Evolutionary conservation across 306 rosid species (phyloP).

Genomic region (Crotalaria pallida): DNA sequence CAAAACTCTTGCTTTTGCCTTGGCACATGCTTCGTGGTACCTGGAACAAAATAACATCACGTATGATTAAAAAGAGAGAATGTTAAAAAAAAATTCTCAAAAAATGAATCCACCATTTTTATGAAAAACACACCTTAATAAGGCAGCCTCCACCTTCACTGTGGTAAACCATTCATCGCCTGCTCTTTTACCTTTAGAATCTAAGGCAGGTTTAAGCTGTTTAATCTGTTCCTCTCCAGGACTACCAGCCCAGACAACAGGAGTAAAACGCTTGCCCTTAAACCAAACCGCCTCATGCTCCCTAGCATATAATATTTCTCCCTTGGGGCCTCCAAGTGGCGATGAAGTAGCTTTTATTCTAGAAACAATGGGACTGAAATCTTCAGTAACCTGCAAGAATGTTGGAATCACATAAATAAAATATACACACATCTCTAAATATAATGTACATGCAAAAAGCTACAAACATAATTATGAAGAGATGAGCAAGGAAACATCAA

Average conservation of each 20-base stretch:
- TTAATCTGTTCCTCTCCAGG: constrained; percentile 88
- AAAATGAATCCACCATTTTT: neutral
- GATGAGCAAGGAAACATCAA: neutral
- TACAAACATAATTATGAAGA: neutral
- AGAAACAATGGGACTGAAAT: constrained; percentile 68
- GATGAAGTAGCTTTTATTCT: constrained; percentile 77
- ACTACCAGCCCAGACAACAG: constrained; percentile 68
- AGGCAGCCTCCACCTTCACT: constrained; percentile 72
- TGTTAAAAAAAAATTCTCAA: neutral
- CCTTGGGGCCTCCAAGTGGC: constrained; percentile 86
- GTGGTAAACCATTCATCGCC: constrained; percentile 98
- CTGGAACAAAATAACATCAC: constrained; percentile 38
- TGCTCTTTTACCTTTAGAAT: constrained; percentile 89
- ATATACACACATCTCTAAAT: constrained; percentile 1
- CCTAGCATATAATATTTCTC: constrained; percentile 79
- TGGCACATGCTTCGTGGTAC: constrained; percentile 76
- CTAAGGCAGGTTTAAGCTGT: constrained; percentile 80
- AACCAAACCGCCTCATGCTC: constrained; percentile 97
- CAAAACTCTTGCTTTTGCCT: constrained; percentile 69
- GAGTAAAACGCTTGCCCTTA: constrained; percentile 78
- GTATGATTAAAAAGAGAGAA: neutral
- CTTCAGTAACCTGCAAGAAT: constrained; percentile 68
- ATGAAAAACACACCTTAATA: constrained; percentile 50
- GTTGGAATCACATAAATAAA: constrained; percentile 4
- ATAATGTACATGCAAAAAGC: constrained; percentile 16